Evolutionary conservation across 768 basidiomycete genomes (phyloP).

Genomic region (Boletus rubropictus): DNA sequence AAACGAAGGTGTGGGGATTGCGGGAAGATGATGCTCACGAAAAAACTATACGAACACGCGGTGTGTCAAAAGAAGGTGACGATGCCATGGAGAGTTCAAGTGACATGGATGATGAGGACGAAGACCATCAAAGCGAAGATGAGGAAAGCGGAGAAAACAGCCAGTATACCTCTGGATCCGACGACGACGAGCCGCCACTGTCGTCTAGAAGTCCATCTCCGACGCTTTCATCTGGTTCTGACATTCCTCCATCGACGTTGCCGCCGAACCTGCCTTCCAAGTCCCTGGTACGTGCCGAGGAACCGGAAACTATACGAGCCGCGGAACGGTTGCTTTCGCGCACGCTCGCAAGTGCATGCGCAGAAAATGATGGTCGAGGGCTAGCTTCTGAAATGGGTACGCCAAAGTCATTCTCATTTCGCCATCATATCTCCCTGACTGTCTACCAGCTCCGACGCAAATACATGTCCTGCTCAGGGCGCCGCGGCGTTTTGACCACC

Average conservation of each 20-base stretch:
- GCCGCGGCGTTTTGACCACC: conserved; percentile 42
- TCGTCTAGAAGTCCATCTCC: conserved; percentile 27
- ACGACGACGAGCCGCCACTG: conserved; percentile 12
- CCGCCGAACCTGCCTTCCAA: not conserved
- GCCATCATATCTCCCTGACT: not conserved
- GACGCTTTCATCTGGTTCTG: conserved; percentile 14
- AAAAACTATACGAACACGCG: conserved; percentile 28
- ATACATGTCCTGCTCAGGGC: conserved; percentile 44
- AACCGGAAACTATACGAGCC: conserved; percentile 30
- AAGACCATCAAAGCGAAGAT: conserved; percentile 7
- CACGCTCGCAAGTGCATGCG: conserved; percentile 40
- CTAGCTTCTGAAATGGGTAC: conserved; percentile 39
- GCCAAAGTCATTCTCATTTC: not conserved
- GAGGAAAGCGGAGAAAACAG: conserved; percentile 2
- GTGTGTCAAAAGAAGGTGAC: not conserved
- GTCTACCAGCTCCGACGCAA: conserved; percentile 38
- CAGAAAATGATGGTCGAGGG: conserved; percentile 35
- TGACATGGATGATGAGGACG: conserved; percentile 6
- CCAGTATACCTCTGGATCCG: conserved; percentile 5
- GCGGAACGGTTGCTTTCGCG: conserved; percentile 42
- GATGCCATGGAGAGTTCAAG: not conserved
- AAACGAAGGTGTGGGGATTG: conserved; percentile 36
- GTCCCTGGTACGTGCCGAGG: conserved; percentile 20
- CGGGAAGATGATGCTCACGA: conserved; percentile 3
- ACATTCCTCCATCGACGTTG: conserved; percentile 24